A percentile compares a stretch with the other conserved stretches of the same genome.
Evolutionary conservation across 2,329 filamentous ascomycete species (phyloP).

Genomic region (Apiospora rasikravindrae): DNA sequence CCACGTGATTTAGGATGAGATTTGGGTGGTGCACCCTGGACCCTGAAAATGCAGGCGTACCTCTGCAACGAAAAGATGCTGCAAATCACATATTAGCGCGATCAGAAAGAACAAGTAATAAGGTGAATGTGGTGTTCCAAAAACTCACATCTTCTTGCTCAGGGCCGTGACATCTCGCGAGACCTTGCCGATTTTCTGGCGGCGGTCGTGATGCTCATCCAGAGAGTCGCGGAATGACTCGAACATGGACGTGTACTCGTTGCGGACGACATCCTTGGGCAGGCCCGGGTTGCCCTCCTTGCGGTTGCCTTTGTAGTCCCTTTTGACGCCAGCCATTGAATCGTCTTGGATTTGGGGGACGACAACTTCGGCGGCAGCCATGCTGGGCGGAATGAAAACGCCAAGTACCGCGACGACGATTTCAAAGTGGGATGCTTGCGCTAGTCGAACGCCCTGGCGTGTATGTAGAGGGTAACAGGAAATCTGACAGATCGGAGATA

Average conservation of each 20-base stretch:
- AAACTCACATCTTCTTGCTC: conserved; percentile 90
- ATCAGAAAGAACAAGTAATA: background rate
- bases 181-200: conserved; percentile 87
- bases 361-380: conserved; percentile 31
- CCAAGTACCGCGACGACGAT: conserved; percentile 4
- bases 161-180: conserved; percentile 91
- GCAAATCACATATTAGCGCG: conserved; percentile 18
- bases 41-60: conserved; percentile 46
- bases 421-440: conserved; percentile 2
- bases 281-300: conserved; percentile 38
- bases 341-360: conserved; percentile 33
- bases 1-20: background rate
- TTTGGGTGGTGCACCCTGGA: conserved; percentile 12
- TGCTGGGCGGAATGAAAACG: conserved; percentile 13
- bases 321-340: conserved; percentile 53
- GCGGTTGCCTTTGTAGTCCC: conserved; percentile 58
- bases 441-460: conserved; percentile 8
- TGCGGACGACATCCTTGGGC: conserved; percentile 43
- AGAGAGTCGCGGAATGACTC: conserved; percentile 84
- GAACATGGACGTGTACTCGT: conserved; percentile 76
- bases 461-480: background rate
- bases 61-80: conserved; percentile 87
- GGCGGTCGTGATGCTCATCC: conserved; percentile 91
- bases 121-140: background rate
- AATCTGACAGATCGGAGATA: background rate